Base-by-base conservation (phyloP, 108 stramenopile species). In the Fragilariopsis cylindrus region DNA sequence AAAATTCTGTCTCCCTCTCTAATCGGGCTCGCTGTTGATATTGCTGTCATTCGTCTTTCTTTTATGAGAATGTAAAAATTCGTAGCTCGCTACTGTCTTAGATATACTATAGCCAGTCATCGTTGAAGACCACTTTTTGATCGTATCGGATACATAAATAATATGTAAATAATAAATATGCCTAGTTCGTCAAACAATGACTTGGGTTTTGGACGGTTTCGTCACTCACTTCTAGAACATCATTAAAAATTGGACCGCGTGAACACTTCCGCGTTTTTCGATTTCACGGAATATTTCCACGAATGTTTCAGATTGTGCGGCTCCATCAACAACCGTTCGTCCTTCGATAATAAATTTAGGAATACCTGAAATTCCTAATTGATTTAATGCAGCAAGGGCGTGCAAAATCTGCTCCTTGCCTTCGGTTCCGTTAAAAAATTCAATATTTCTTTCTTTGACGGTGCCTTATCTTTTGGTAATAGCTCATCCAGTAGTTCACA, bases 331-430 rank as follows among this genome's bases (percentile, higher is more conserved):
- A 13, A 94, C 75, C 39, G 66, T 75, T n/a, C 68, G 58, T 53
- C 94, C 94, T 56, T 91, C 90, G 43, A 95, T 83, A 52, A 95
- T 92, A 53, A 95, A 95, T 70, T 92, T 95, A 5, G 94, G 94
- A 50, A 95, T 95, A 3, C 88, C 78, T 63, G 90, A 87, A 18
- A 95, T 76, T 50, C 91, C 91, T 12, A 95, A 70, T 65, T 87
- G 56, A 1, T 76, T 50, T 47, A 90, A 67, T 3, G 80, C 76
- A 21, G 74, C 44, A 30, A 87, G 54, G 5, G 91, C 88, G 48
- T 76, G 67, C 70, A 88, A 78, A 46, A 95, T 92, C 62, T 95
- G 89, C 30, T 60, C 41, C 21, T 84, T 73, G 7, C 94, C 94
- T 75, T 91, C 77, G 18, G 84, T 74, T 39, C 87, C 76, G 45